Base-by-base conservation (phyloP, 805 yeast species). In the Candida pseudoglaebosa region DNA sequence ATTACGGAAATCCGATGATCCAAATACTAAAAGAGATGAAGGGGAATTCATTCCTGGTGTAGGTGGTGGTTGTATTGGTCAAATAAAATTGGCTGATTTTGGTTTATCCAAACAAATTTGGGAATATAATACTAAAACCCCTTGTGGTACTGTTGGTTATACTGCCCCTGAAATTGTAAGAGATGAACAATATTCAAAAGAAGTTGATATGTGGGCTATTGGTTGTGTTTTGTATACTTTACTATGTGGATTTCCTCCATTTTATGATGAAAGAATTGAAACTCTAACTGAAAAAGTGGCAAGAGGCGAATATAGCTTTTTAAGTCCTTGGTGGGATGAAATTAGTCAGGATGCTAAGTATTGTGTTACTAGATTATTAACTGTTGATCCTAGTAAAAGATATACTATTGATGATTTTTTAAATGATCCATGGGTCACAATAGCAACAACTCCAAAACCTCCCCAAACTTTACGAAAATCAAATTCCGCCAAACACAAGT, bases 171-270 rank as follows among this genome's bases (percentile, higher is more conserved):
- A 93, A 61, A 91, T 93, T 50, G 98, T 93, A 29, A 81, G 84
- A 47, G 98, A 93, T 60, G 95, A 90, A 65, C 74, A 81, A 34
- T 93, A 93, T 57, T 85, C 96, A 1, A 88, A 86, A 66, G 84
- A 89, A 46, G 99, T 93, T 26, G 99, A 93, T 59, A 87, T 93
- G 93, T 93, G 99, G 99, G 97, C 97, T 4, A 70, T 93, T 39
- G 99, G 99, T 0, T 93, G 99, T 65, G 96, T 93, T 0, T 65
- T 93, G 39, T 93, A 93, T 57, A 93, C 98, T 0, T 68, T 93
- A 31, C 67, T 93, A 24, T 93, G 98, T 66, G 99, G 99, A 3
- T 93, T 93, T 64, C 99, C 99, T 1, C 99, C 99, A 4, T 93
- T 93, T 56, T 93, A 89, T 61, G 95, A 87, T 55, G 93, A 85